phyloP scores from a whole-genome alignment of 2,329 filamentous ascomycete species.

The Diaporthe longicolla region DNA sequence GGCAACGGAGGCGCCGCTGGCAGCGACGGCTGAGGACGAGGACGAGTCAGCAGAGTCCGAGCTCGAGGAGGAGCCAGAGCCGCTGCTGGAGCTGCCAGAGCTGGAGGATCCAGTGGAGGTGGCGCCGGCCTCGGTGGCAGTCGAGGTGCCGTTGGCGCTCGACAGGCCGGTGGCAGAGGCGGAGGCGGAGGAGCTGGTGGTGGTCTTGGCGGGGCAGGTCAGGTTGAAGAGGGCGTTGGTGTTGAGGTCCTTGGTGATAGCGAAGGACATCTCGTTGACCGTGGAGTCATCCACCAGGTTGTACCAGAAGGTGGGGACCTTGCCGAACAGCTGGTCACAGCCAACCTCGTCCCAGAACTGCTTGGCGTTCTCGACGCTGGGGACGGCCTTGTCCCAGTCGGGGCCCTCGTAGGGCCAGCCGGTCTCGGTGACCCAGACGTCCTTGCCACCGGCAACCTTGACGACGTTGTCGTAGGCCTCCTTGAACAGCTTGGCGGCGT shows the following conservation, averaged over 20 bases:
- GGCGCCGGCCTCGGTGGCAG: slow-evolving; percentile 78
- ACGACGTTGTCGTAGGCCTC: slow-evolving; percentile 74
- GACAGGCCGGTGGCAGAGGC: slow-evolving; percentile 69
- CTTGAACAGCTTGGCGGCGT: slow-evolving; percentile 77
- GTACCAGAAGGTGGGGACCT: slow-evolving; percentile 81
- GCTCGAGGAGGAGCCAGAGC: slow-evolving; percentile 46
- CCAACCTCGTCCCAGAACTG: slow-evolving; percentile 85
- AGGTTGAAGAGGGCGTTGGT: slow-evolving; percentile 74
- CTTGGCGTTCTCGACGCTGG: slow-evolving; percentile 78
- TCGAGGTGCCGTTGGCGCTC: slow-evolving; percentile 77
- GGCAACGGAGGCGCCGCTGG: slow-evolving; percentile 39
- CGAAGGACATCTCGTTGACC: slow-evolving; percentile 78
- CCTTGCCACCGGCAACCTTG: slow-evolving; percentile 73
- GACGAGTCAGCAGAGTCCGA: slow-evolving; percentile 15
- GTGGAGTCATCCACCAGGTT: slow-evolving; percentile 77
- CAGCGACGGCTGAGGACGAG: slow-evolving; percentile 29
- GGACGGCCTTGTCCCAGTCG: slow-evolving; percentile 71
- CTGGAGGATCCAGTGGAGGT: slow-evolving; percentile 76
- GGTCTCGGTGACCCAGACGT: slow-evolving; percentile 91
- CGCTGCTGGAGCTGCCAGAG: slow-evolving; percentile 43
- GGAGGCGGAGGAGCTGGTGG: slow-evolving; percentile 43
- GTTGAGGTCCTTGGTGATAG: slow-evolving; percentile 71
- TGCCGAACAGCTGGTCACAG: slow-evolving; percentile 75
- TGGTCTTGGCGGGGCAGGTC: slow-evolving; percentile 61
- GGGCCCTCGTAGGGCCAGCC: slow-evolving; percentile 85